Evolutionary conservation across 306 rosid genomes (phyloP).

Genomic region (Casuarina glauca): DNA sequence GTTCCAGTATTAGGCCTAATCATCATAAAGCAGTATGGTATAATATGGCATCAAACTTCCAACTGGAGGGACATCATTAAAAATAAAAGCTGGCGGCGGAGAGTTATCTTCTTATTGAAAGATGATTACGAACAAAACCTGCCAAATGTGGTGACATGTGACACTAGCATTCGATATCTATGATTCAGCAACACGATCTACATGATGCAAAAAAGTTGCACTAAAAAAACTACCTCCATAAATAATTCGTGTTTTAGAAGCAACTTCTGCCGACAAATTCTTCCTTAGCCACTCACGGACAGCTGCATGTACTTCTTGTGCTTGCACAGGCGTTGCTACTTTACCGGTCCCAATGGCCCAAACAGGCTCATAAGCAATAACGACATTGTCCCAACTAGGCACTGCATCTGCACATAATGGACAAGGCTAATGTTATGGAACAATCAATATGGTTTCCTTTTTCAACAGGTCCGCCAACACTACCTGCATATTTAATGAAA

Average conservation of each 20-base stretch:
- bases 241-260: conserved; percentile 88
- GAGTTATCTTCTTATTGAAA: too few relatives aligned
- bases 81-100: too few relatives aligned
- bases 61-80: too few relatives aligned
- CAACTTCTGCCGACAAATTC: conserved; percentile 83
- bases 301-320: conserved; percentile 97
- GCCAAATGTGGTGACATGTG: conserved; percentile 3
- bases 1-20: too few relatives aligned
- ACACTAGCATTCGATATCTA: conserved; percentile 2
- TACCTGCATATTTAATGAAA: conserved; percentile 9
- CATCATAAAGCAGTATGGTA: too few relatives aligned
- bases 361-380: conserved; percentile 97
- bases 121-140: neutral
- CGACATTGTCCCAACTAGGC: conserved; percentile 90
- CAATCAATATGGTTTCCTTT: neutral
- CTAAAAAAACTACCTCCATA: conserved; percentile 75
- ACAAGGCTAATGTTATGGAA: conserved; percentile 11
- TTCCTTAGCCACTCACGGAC: conserved; percentile 88
- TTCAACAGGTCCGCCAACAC: neutral
- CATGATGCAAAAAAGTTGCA: conserved; percentile 21
- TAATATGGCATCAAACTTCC: too few relatives aligned
- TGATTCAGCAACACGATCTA: conserved; percentile 5
- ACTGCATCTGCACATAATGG: conserved; percentile 66
- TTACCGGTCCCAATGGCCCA: conserved; percentile 99
- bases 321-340: conserved; percentile 94